Base-by-base conservation (phyloP, 176 grass and related monocot genomes). In the Oryza brachyantha region DNA sequence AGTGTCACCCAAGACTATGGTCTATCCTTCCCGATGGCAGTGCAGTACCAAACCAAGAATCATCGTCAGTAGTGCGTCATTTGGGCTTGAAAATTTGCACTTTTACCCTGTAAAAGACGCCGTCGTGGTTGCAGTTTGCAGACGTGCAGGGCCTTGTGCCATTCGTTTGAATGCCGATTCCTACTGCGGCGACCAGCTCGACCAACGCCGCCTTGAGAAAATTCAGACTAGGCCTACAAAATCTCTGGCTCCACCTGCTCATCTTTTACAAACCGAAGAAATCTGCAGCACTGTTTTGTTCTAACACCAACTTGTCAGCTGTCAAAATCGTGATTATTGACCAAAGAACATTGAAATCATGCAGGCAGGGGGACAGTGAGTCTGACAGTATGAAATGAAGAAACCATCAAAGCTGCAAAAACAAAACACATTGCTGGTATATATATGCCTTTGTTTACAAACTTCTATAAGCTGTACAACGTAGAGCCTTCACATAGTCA, bases 401-500 rank as follows among this genome's bases (percentile, higher is more conserved):
- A 55, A 77, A 12, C 66, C 34, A 55, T 65, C 43, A 82, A 52
- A 50, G 31, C 13, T 24, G 40, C 8, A 35, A 36, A 6, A 64
- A 40, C 55, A 35, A 36, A 77, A n/a, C 39, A 24, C 19, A 1
- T n/a, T n/a, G n/a, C n/a, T n/a, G n/a, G n/a, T n/a, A n/a, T n/a
- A n/a, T n/a, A 7, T 55, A 24, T 43, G 35, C 35, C 4, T 21
- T 17, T 64, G 61, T 66, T 50, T 48, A 65, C 12, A 2, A 21
- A 10, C 61, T 50, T 16, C 52, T 14, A 76, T 9, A 57, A 52
- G 13, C 73, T 25, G 69, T 2, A n/a, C n/a, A n/a, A n/a, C n/a
- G n/a, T n/a, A n/a, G n/a, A 36, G 76, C 54, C 67, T 25, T 39
- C 17, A 43, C 64, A 68, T 37, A 34, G 72, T 67, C 81, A 81